phyloP scores from a whole-genome alignment of 352 stramenopile genomes.

The Globisporangium cystogenes region DNA sequence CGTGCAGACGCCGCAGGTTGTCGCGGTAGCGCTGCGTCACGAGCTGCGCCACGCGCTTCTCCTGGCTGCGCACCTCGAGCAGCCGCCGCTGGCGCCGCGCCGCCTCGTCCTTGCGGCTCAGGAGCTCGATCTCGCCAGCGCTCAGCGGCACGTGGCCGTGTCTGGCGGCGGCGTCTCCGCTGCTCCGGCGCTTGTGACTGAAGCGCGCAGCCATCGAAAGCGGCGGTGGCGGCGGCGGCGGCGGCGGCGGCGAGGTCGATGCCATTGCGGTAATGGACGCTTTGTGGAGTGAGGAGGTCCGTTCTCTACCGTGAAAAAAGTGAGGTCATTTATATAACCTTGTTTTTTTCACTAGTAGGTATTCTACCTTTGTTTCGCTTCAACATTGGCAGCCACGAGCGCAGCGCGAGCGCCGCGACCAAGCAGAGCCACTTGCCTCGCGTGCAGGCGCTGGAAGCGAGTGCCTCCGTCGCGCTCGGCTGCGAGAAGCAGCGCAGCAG shows the following conservation, averaged over 20 bases:
- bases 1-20: constrained; percentile 49
- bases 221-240: neutral
- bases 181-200: constrained; percentile 10
- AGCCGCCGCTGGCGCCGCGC: constrained; percentile 41
- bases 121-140: constrained; percentile 51
- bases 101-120: constrained; percentile 48
- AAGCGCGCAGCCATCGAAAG: constrained; percentile 16
- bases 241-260: neutral
- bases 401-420: neutral
- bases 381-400: neutral
- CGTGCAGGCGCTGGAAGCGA: constrained; percentile 1
- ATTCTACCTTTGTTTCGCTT: neutral
- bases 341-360: neutral
- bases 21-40: constrained; percentile 69
- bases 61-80: constrained; percentile 49
- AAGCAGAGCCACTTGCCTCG: constrained; percentile 4
- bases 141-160: constrained; percentile 59
- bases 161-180: neutral
- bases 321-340: neutral
- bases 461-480: neutral
- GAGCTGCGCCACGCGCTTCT: constrained; percentile 53
- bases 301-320: neutral
- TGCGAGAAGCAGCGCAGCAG: constrained; percentile 12
- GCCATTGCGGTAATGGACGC: constrained; percentile 3
- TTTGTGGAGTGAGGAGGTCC: no score